Conservation (phyloP, 768 basidiomycete genomes). For the Artomyces pyxidatus region DNA sequence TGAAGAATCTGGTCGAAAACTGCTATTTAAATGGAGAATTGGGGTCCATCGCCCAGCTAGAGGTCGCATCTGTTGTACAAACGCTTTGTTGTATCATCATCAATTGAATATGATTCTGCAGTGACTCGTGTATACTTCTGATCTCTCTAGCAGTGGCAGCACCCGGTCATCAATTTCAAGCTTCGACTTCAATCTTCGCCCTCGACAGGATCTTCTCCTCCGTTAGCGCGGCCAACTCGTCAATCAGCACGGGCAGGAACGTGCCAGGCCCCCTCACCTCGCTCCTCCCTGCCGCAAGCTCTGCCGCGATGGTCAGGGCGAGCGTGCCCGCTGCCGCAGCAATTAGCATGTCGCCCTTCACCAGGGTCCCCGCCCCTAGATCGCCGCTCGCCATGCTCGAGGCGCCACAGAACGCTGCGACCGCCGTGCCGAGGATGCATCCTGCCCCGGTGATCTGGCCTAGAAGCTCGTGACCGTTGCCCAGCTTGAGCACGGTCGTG, state of each 20-base stretch:
- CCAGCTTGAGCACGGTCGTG: constrained; percentile 49
- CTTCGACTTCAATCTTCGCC: constrained; percentile 12
- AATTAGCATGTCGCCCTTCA: constrained; percentile 69
- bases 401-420: constrained; percentile 77
- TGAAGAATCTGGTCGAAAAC: too few relatives aligned
- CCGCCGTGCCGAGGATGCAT: constrained; percentile 70
- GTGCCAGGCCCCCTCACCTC: constrained; percentile 58
- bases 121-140: too few relatives aligned
- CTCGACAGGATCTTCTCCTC: constrained; percentile 24
- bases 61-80: too few relatives aligned
- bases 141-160: too few relatives aligned
- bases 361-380: constrained; percentile 35
- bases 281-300: constrained; percentile 40
- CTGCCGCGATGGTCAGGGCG: constrained; percentile 52
- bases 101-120: too few relatives aligned
- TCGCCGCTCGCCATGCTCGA: constrained; percentile 36
- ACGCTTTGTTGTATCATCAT: too few relatives aligned
- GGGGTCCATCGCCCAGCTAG: too few relatives aligned
- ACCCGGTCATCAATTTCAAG: too few relatives aligned
- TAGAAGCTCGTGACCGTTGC: constrained; percentile 69
- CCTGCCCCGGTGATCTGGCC: constrained; percentile 86
- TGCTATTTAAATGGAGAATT: too few relatives aligned
- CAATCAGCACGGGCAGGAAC: constrained; percentile 57
- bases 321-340: constrained; percentile 72
- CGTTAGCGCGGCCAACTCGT: constrained; percentile 44